A percentile compares a stretch with the other conserved stretches of the same genome.
phyloP scores from a whole-genome alignment of 148 eudicot genomes.

The Fagopyrum homotropicum region DNA sequence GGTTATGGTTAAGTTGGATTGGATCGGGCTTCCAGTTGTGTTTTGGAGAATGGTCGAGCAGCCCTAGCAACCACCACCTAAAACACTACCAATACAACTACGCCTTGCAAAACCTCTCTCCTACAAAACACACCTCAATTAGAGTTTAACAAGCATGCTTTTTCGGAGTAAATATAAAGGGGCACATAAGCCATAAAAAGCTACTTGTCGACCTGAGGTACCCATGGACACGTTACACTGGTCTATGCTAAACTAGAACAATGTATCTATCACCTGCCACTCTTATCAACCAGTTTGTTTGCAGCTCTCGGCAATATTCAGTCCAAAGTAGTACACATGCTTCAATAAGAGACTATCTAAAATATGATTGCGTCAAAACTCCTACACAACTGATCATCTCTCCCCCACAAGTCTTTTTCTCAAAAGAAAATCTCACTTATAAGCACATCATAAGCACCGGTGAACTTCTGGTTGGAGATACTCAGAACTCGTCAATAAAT shows the following conservation, averaged over 20 bases:
- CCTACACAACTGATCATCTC: neutral
- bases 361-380: neutral
- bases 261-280: neutral
- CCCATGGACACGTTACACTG: neutral
- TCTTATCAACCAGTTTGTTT: neutral
- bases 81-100: too few relatives aligned
- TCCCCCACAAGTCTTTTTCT: constrained; percentile 5
- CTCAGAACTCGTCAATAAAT: constrained; percentile 60
- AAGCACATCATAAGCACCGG: neutral
- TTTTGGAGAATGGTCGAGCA: too few relatives aligned
- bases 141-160: too few relatives aligned
- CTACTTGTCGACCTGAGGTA: neutral
- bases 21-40: too few relatives aligned
- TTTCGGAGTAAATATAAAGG: neutral
- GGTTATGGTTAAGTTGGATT: too few relatives aligned
- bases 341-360: neutral
- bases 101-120: too few relatives aligned
- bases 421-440: neutral
- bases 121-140: too few relatives aligned
- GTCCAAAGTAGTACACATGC: neutral
- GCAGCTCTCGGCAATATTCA: neutral
- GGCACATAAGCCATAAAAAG: neutral
- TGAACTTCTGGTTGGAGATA: neutral
- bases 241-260: constrained; percentile 2
- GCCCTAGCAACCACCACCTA: too few relatives aligned